These are phyloP conservation scores for Candida dajiaensis DNA, from an alignment of 805 yeast genomes.

Conservation along the genomic window DNA sequence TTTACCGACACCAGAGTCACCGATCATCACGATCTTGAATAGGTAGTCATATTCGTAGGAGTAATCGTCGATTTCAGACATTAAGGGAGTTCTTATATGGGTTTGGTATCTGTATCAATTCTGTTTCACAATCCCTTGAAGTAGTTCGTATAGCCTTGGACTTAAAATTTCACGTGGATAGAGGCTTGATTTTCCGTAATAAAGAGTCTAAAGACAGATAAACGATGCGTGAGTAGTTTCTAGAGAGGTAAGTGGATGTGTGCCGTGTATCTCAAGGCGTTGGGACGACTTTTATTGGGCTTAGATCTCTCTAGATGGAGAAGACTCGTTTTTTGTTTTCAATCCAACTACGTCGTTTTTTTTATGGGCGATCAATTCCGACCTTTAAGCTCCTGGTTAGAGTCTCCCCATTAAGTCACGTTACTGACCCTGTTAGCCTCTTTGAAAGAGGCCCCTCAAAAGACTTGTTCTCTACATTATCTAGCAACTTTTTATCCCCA, in stretches of 20 bases:
- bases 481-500: too few species aligned
- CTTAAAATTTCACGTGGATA: neutral
- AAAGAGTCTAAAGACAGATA: neutral
- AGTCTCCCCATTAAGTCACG: too few species aligned
- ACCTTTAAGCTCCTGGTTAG: too few species aligned
- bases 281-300: too few species aligned
- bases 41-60: slow-evolving; percentile 84
- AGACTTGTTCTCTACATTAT: too few species aligned
- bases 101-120: neutral
- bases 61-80: slow-evolving; percentile 50
- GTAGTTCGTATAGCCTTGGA: neutral
- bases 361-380: neutral
- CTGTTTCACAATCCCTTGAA: neutral
- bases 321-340: neutral
- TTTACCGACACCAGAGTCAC: slow-evolving; percentile 97
- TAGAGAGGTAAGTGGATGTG: neutral
- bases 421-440: too few species aligned
- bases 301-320: too few species aligned
- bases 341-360: neutral
- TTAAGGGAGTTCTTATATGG: neutral
- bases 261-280: too few species aligned
- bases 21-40: slow-evolving; percentile 90
- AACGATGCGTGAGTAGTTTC: neutral
- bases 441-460: too few species aligned
- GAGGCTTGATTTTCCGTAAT: neutral